phyloP scores from a whole-genome alignment of 306 rosid genomes.

The Arachis stenosperma region DNA sequence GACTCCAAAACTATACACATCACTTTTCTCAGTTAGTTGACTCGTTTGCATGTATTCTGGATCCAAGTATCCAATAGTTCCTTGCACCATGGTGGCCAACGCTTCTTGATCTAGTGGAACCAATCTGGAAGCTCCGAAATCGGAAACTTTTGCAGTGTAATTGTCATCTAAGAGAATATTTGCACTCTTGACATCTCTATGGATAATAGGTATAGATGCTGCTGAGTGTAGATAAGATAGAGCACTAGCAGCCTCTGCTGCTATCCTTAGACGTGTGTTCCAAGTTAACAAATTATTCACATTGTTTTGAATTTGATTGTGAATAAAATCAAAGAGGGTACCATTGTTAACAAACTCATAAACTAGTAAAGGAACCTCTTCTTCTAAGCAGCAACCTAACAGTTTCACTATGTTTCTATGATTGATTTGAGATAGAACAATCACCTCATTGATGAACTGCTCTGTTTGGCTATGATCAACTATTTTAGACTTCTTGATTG shows the following conservation, averaged over 20 bases:
- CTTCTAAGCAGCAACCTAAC: not conserved
- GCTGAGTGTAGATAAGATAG: not conserved
- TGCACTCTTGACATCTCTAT: conserved; percentile 36
- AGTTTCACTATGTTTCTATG: not conserved
- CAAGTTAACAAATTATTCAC: not conserved
- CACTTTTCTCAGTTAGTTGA: conserved; percentile 45
- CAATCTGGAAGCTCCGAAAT: conserved; percentile 43
- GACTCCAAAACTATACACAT: conserved; percentile 52
- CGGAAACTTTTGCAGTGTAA: conserved; percentile 45
- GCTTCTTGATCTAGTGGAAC: conserved; percentile 44
- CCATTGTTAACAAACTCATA: conserved; percentile 1
- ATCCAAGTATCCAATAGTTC: conserved; percentile 43
- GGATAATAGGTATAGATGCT: not conserved
- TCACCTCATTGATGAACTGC: not conserved
- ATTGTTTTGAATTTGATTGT: not conserved
- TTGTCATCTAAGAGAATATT: conserved; percentile 49
- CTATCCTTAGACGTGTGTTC: not conserved
- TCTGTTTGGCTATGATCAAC: not conserved
- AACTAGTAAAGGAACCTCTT: not conserved
- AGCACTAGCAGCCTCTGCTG: not conserved
- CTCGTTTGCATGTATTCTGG: conserved; percentile 42
- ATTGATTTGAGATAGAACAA: not conserved
- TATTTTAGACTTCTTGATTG: conserved; percentile 42
- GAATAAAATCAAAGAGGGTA: not conserved
- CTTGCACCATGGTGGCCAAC: conserved; percentile 17